Evolutionary conservation across 805 yeast genomes (phyloP), one percentile per base, ranked within the genome.

Genomic region (Candida ovalis): DNA sequence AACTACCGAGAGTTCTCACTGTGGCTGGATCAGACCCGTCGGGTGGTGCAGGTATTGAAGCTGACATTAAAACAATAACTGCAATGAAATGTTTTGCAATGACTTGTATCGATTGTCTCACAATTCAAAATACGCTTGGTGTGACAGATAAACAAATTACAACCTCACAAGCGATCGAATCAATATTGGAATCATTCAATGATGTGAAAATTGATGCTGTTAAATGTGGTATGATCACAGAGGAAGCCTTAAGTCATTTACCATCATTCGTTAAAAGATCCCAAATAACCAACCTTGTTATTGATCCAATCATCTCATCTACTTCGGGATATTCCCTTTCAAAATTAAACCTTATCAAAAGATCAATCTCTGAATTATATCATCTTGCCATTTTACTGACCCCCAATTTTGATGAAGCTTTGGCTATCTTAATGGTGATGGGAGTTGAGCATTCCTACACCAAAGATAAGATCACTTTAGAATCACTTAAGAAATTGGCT

Each of bases 21-120:
- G 66, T 76, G 40, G 89, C 89, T 1, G 96, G 96, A 0, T 84
- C 92, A 0, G 96, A 88, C 62, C 78, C 83, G 40, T 84, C 92
- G 10, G 96, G 96, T 2, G 96, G 96, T 3, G 96, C 96, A 2
- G 96, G 96, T 2, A 82, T 88, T 43, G 96, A 88, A 63, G 96
- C 96, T 0, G 96, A 88, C 62, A 62, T 88, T 35, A 89, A 89
- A 67, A 82, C 96, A 0, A 77, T 88, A 46, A 73, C 86, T 3
- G 86, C 86, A 1, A 87, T 85, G 57, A 78, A 80, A 15, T 88
- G 88, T 44, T 86, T 82, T 59, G 96, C 87, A 0, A 67, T 84
- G 63, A 85, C 91, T 0, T 84, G 90, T 57, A 81, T 87, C 40
- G 78, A 90, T 8, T 91, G 90, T 2, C 66, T 89, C 49, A 88